phyloP scores from a whole-genome alignment of 2,329 filamentous ascomycete species.

The Parafenestella ontariensis region DNA sequence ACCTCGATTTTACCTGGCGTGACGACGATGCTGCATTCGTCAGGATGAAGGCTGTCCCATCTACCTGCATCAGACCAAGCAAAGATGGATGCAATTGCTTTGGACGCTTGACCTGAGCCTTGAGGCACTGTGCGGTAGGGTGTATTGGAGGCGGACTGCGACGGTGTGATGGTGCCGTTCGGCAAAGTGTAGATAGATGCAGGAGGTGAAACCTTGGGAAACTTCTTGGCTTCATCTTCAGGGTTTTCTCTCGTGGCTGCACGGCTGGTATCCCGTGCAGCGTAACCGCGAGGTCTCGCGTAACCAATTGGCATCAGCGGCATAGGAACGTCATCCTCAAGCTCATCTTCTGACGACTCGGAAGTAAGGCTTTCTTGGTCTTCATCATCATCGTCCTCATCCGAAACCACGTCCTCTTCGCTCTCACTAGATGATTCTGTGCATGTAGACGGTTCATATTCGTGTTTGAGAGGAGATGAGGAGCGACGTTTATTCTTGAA shows the following conservation, averaged over 20 bases:
- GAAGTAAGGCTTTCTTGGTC: constrained; percentile 57
- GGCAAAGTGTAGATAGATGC: constrained; percentile 48
- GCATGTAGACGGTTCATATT: constrained; percentile 86
- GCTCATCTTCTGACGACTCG: constrained; percentile 64
- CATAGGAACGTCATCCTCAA: constrained; percentile 56
- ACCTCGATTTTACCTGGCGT: constrained; percentile 71
- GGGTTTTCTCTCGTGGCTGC: constrained; percentile 14
- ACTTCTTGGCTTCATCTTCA: constrained; percentile 39
- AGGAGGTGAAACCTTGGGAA: constrained; percentile 55
- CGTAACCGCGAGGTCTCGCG: constrained; percentile 24
- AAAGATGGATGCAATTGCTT: constrained; percentile 66
- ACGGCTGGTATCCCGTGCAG: constrained; percentile 17
- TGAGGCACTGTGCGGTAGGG: constrained; percentile 65
- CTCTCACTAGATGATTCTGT: constrained; percentile 68
- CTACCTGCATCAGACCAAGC: constrained; percentile 66
- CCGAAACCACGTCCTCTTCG: constrained; percentile 56
- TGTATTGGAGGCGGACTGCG: constrained; percentile 81
- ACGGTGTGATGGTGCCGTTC: constrained; percentile 71
- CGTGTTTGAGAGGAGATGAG: constrained; percentile 95
- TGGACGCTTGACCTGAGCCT: constrained; percentile 59
- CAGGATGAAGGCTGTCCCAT: constrained; percentile 67
- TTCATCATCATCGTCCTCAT: constrained; percentile 58
- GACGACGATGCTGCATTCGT: constrained; percentile 69
- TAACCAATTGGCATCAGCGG: constrained; percentile 46
- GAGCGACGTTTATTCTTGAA: constrained; percentile 68